phyloP scores from a whole-genome alignment of 306 rosid genomes.

The Lablab purpureus region DNA sequence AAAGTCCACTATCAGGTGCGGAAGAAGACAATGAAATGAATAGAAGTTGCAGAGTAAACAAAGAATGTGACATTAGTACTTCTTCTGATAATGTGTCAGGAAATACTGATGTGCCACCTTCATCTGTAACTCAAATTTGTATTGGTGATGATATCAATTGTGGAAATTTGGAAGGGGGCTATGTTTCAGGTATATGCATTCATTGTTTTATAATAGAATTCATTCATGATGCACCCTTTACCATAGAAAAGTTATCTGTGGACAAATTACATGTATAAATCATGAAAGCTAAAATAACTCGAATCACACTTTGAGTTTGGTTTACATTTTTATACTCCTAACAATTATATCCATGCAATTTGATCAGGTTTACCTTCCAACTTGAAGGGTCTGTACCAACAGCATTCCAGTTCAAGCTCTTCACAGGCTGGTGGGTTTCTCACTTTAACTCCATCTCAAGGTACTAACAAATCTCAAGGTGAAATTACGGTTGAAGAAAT shows the following conservation, averaged over 20 bases:
- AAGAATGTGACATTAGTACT: conserved; percentile 23
- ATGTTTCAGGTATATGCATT: conserved; percentile 71
- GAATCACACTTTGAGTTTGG: background rate
- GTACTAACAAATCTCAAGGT: conserved; percentile 64
- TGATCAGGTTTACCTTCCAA: conserved; percentile 47
- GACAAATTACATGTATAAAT: too few relatives aligned
- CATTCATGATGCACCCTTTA: too few relatives aligned
- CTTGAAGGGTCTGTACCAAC: conserved; percentile 42
- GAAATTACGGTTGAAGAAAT: conserved; percentile 74
- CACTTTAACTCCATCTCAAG: conserved; percentile 57
- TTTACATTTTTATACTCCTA: conserved; percentile 43
- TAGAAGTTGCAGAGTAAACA: conserved; percentile 25
- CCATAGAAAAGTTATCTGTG: too few relatives aligned
- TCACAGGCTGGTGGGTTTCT: conserved; percentile 63
- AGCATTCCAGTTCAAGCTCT: conserved; percentile 44
- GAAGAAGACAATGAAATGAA: conserved; percentile 40
- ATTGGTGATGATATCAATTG: conserved; percentile 38
- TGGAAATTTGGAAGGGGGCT: conserved; percentile 73
- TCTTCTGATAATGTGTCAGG: conserved; percentile 3
- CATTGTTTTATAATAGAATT: background rate
- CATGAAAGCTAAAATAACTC: background rate
- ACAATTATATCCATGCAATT: conserved; percentile 68
- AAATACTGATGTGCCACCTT: conserved; percentile 5
- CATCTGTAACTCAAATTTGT: conserved; percentile 9
- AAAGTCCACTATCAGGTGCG: conserved; percentile 30